Base-by-base conservation (phyloP, 768 basidiomycete genomes). In the Austroboletus eburneus region DNA sequence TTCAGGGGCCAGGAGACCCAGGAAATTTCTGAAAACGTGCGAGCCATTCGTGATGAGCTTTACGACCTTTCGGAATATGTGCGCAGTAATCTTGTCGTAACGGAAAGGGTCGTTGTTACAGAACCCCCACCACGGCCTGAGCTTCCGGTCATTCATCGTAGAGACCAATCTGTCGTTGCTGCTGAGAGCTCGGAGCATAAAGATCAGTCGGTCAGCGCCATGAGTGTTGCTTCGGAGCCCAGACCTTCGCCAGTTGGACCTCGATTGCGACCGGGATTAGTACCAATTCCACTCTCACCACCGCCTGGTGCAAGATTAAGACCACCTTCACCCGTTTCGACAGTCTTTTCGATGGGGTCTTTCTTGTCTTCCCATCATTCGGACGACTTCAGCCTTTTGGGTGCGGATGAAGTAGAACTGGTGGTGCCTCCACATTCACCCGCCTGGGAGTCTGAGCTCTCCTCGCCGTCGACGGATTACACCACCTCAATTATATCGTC, bases 311-410 rank as follows among this genome's bases (percentile, higher is more conserved):
- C n/a, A n/a, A n/a, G n/a, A n/a, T n/a, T 52, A 12, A 63, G 71
- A 14, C 63, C 72, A 12, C 62, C 69, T 4, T 74, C 79, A 3
- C 67, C 72, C 4, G 67, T 64, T 29, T 72, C 72, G 5, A 39
- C 62, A 34, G 59, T 49, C 14, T 70, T 69, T 10, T 56, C 52
- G 6, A 52, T 59, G n/a, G n/a, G n/a, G 46, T 79, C 77, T 0
- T 80, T 72, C 57, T 53, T 80, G 40, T 77, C 76, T 4, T 79
- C 77, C 16, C 84, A 86, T 50, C 83, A 90, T 51, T 91, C 89
- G 0, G 88, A 91, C 45, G 87, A 87, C 52, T 67, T 72, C 29
- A 66, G 69, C 69, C 49, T 72, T 62, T 58, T 75, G 70, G 72
- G 60, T 48, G 57, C 57, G n/a, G 71, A 70, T 48, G 51, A 64